These are phyloP conservation scores for Epichloe amarillans DNA, from an alignment of 2,329 filamentous ascomycete genomes.

Conservation along the genomic window DNA sequence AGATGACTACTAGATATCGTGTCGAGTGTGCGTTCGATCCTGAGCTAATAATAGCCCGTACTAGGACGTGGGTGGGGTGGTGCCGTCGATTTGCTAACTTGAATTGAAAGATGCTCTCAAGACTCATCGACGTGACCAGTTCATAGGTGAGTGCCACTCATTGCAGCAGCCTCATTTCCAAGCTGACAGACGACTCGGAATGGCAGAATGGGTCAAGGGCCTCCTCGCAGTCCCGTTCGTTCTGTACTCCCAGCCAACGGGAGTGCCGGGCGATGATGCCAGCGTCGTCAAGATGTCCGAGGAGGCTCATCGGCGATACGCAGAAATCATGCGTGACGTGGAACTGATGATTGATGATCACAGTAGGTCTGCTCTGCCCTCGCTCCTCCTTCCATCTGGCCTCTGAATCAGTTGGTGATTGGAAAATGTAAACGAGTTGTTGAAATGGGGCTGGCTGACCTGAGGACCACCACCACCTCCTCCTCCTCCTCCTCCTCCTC, in stretches of 20 bases:
- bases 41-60: too few relatives aligned
- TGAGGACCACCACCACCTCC: too few relatives aligned
- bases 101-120: conserved; percentile 43
- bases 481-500: too few relatives aligned
- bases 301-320: conserved; percentile 76
- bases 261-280: conserved; percentile 59
- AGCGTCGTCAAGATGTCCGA: conserved; percentile 59
- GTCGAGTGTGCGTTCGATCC: conserved; percentile 53
- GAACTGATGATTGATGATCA: conserved; percentile 87
- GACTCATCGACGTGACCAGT: conserved; percentile 82
- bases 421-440: too few relatives aligned
- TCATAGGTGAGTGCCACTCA: conserved; percentile 46
- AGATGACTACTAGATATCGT: conserved; percentile 51
- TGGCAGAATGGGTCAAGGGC: conserved; percentile 89
- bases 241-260: conserved; percentile 86
- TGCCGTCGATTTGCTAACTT: too few relatives aligned
- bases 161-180: too few relatives aligned
- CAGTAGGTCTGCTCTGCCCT: conserved; percentile 36
- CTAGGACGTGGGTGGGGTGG: too few relatives aligned
- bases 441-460: neutral
- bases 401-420: too few relatives aligned
- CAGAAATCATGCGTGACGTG: conserved; percentile 89
- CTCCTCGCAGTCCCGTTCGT: conserved; percentile 92
- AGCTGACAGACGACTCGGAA: neutral
- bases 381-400: neutral